Conservation (phyloP, 129 eudicot species). For the Silybum marianum region DNA sequence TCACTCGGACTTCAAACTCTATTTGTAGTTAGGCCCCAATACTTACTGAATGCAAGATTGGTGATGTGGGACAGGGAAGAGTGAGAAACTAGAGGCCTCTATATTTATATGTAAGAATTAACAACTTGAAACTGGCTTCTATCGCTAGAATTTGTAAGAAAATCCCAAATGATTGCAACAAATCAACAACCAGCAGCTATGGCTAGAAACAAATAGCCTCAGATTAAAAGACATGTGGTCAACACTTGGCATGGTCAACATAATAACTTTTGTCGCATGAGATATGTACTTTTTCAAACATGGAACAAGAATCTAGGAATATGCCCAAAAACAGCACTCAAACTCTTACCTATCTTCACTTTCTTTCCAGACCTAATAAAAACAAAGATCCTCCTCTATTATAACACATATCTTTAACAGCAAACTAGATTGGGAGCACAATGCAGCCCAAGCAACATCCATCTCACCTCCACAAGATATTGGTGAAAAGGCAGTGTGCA, state of each 20-base stretch:
- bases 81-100: not conserved
- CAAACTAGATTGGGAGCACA: conserved; percentile 9
- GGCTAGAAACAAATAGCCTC: not conserved
- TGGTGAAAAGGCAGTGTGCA: not conserved
- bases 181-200: not conserved
- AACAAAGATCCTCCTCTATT: not conserved
- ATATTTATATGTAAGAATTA: not conserved
- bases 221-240: not conserved
- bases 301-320: not conserved
- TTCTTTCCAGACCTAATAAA: conserved; percentile 9
- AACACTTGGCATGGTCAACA: not conserved
- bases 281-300: not conserved
- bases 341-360: not conserved
- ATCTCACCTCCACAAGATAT: conserved; percentile 5
- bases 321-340: not conserved
- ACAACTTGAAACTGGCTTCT: not conserved
- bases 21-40: conserved; percentile 4
- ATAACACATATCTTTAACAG: conserved; percentile 2
- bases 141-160: not conserved
- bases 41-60: conserved; percentile 6
- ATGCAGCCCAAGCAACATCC: conserved; percentile 16
- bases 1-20: conserved; percentile 11
- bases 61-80: not conserved
- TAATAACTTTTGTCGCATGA: not conserved
- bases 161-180: not conserved